Conservation (phyloP, 2,329 filamentous ascomycete species). For the Microdochium paspali region DNA sequence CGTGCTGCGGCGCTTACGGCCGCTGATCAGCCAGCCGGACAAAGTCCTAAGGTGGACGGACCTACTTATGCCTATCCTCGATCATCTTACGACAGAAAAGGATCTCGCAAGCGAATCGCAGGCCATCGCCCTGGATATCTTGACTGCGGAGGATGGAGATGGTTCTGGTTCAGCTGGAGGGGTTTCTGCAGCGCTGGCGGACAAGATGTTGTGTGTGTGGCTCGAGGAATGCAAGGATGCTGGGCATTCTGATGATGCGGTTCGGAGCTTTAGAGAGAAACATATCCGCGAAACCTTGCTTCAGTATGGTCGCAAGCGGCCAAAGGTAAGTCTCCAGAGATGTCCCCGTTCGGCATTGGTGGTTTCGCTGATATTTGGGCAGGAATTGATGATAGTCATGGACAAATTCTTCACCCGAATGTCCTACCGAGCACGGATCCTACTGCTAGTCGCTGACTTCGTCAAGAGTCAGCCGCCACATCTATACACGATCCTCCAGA, state of each 20-base stretch:
- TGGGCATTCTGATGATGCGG: constrained; percentile 24
- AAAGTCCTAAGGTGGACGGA: constrained; percentile 67
- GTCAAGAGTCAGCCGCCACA: constrained; percentile 71
- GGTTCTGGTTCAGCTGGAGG: constrained; percentile 30
- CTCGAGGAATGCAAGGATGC: constrained; percentile 33
- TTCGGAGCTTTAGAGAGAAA: constrained; percentile 36
- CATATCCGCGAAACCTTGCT: constrained; percentile 42
- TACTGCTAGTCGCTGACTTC: constrained; percentile 63
- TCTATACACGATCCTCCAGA: constrained; percentile 63
- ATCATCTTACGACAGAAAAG: constrained; percentile 51
- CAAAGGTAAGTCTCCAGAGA: constrained; percentile 42
- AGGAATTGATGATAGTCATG: constrained; percentile 58
- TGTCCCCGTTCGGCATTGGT: constrained; percentile 2
- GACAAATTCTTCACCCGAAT: constrained; percentile 57
- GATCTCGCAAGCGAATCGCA: constrained; percentile 54
- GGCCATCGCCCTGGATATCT: constrained; percentile 53
- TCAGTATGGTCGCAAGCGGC: constrained; percentile 57
- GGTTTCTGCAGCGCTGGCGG: constrained; percentile 24
- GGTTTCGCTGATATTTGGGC: constrained; percentile 11
- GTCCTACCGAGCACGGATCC: constrained; percentile 51
- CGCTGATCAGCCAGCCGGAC: constrained; percentile 52
- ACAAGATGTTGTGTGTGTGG: constrained; percentile 48
- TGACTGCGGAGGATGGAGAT: constrained; percentile 53
- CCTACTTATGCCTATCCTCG: constrained; percentile 43
- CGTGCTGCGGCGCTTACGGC: constrained; percentile 54